Conservation (phyloP, 805 yeast genomes). For the Kluyveromyces lactis region DNA sequence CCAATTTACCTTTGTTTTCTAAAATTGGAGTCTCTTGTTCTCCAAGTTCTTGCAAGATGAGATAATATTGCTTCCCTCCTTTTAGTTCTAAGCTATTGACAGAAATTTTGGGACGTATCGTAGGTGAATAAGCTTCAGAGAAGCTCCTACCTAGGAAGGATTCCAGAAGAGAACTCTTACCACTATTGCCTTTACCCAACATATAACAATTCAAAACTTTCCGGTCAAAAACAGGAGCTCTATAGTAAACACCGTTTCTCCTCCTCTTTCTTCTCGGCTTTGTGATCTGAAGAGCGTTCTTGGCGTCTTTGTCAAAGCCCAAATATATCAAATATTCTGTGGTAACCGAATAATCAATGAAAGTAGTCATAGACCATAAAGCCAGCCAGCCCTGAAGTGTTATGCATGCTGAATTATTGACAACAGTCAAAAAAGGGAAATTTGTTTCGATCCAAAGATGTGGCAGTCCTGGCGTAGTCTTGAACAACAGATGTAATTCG, state of each 20-base stretch:
- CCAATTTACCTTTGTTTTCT: constrained; percentile 58
- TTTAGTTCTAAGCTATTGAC: constrained; percentile 88
- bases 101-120: constrained; percentile 70
- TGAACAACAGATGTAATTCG: constrained; percentile 63
- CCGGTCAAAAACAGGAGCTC: constrained; percentile 68
- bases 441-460: constrained; percentile 73
- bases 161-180: constrained; percentile 78
- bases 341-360: constrained; percentile 72
- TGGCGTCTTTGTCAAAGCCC: constrained; percentile 61
- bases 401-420: constrained; percentile 82
- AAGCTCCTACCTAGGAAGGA: constrained; percentile 71
- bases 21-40: constrained; percentile 76
- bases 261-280: constrained; percentile 67
- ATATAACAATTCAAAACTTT: constrained; percentile 88
- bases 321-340: constrained; percentile 82
- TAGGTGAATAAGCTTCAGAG: constrained; percentile 67
- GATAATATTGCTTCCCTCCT: constrained; percentile 93
- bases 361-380: constrained; percentile 97
- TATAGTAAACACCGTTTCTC: constrained; percentile 54
- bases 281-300: constrained; percentile 65
- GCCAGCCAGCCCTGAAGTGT: constrained; percentile 98
- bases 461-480: constrained; percentile 92
- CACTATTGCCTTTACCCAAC: constrained; percentile 77
- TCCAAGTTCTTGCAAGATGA: constrained; percentile 85
- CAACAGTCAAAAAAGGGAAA: constrained; percentile 82